phyloP scores from a whole-genome alignment of 225 moss, liverwort and hornwort species.

The Physcomitrium patens region DNA sequence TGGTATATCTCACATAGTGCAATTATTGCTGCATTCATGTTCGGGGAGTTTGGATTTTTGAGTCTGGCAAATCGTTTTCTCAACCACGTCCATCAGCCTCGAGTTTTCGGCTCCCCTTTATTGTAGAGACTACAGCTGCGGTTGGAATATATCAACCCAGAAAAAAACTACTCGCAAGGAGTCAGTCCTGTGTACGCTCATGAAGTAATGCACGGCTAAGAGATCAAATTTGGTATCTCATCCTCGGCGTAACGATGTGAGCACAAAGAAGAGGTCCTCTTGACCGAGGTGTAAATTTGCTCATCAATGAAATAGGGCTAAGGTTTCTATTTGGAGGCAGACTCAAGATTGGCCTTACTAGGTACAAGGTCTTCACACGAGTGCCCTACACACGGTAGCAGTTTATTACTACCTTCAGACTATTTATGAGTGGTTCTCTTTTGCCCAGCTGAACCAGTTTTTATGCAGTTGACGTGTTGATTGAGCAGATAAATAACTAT shows the following conservation, averaged over 20 bases:
- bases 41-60: conserved; percentile 11
- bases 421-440: conserved; percentile 3
- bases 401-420: conserved; percentile 11
- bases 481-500: no score
- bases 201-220: background rate
- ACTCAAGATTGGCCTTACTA: conserved; percentile 20
- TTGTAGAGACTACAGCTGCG: background rate
- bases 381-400: background rate
- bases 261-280: background rate
- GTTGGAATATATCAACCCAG: conserved; percentile 6
- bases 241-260: background rate
- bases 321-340: conserved; percentile 8
- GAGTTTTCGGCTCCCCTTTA: background rate
- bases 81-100: conserved; percentile 18
- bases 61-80: conserved; percentile 4
- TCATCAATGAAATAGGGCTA: conserved; percentile 21
- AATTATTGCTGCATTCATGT: no score
- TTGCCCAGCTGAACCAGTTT: conserved; percentile 19
- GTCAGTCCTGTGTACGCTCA: conserved; percentile 3
- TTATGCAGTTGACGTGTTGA: background rate
- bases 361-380: conserved; percentile 17
- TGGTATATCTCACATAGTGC: background rate
- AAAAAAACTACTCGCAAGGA: conserved; percentile 6
- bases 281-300: conserved; percentile 21
- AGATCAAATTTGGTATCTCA: conserved; percentile 21